phyloP scores from a whole-genome alignment of 805 yeast species.

The Lachancea meyersii region DNA sequence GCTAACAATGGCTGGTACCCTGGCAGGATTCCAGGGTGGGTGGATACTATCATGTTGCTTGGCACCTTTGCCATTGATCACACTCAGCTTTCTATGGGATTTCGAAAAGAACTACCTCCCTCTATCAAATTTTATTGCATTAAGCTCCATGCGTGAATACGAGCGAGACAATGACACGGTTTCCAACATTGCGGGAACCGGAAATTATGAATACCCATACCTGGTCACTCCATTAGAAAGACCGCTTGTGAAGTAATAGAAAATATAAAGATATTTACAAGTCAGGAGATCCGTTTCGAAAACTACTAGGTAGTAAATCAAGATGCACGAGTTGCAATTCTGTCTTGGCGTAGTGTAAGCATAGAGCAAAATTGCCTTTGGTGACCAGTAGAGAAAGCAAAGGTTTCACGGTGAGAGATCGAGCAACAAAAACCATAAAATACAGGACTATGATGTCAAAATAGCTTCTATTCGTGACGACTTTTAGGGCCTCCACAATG shows the following conservation, averaged over 20 bases:
- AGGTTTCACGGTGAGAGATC: conserved; percentile 19
- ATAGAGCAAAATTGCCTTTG: conserved; percentile 8
- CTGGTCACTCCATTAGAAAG: conserved; percentile 68
- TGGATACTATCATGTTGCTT: conserved; percentile 65
- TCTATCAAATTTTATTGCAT: conserved; percentile 75
- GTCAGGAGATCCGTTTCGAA: not conserved
- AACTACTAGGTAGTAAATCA: not conserved
- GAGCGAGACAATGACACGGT: conserved; percentile 29
- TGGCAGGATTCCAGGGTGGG: conserved; percentile 72
- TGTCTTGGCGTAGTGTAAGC: not conserved
- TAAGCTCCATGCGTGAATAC: conserved; percentile 63
- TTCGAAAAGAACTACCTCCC: conserved; percentile 80
- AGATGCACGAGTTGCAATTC: conserved; percentile 1
- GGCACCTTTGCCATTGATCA: conserved; percentile 68
- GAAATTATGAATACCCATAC: conserved; percentile 72
- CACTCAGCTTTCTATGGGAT: conserved; percentile 64
- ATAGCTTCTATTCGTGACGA: conserved; percentile 36
- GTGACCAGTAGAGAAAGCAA: conserved; percentile 20
- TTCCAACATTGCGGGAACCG: conserved; percentile 23
- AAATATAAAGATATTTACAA: not conserved
- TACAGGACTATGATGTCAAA: conserved; percentile 17
- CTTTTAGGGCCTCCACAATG: conserved; percentile 56
- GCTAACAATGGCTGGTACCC: conserved; percentile 85
- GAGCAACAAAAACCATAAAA: conserved; percentile 15
- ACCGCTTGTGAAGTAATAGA: conserved; percentile 51